Evolutionary conservation across 257 asterid genomes (phyloP).

Genomic region (Striga asiatica): DNA sequence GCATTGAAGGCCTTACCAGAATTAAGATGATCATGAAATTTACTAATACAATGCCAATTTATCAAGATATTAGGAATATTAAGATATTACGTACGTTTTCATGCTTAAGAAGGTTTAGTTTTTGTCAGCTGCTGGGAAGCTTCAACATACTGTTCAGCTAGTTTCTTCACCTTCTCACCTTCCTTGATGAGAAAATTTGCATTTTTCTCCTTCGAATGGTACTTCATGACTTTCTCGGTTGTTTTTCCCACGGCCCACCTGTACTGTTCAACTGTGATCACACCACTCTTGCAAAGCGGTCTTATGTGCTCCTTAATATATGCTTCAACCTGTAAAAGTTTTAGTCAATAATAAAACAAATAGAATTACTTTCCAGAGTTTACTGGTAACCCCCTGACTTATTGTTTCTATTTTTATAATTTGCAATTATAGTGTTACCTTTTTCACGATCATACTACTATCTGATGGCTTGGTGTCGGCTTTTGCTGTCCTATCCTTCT

Average conservation of each 20-base stretch:
- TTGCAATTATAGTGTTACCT: no score
- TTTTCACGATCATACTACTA: conserved; percentile 26
- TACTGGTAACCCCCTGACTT: background rate
- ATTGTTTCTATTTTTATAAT: background rate
- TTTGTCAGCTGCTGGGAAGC: conserved; percentile 52
- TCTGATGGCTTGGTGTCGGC: conserved; percentile 34
- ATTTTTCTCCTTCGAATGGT: conserved; percentile 68
- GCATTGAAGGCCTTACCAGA: no score
- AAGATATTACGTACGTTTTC: background rate
- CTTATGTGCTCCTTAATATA: conserved; percentile 92
- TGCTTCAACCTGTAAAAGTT: conserved; percentile 62
- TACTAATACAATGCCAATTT: background rate
- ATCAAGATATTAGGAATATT: background rate
- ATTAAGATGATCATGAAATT: no score
- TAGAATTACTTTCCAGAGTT: background rate
- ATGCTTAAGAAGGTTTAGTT: conserved; percentile 12
- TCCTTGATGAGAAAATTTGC: conserved; percentile 94
- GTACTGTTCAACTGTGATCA: conserved; percentile 82
- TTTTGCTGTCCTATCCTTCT: conserved; percentile 31
- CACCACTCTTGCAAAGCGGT: conserved; percentile 93
- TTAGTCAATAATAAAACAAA: background rate
- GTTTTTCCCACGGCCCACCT: conserved; percentile 93
- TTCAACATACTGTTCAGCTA: conserved; percentile 83
- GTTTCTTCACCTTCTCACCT: conserved; percentile 92
- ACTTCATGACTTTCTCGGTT: conserved; percentile 91